Evolutionary conservation across 179 eudicot genomes (phyloP).

Genomic region (Silene noctiflora): DNA sequence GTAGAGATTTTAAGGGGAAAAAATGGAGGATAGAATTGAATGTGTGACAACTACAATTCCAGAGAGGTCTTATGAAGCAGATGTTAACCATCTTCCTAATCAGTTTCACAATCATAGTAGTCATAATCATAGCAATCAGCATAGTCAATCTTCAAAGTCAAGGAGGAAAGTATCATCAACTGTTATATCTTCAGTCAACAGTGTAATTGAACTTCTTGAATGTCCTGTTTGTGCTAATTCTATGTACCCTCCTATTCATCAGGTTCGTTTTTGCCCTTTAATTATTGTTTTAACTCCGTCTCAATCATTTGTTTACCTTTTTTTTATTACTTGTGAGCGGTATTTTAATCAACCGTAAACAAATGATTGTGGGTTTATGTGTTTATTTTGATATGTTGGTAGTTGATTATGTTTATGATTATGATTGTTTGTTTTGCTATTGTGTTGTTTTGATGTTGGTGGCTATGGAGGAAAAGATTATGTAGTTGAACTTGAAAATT

Average conservation of each 20-base stretch:
- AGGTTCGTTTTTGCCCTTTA: slow-evolving; percentile 21
- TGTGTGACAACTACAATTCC: slow-evolving; percentile 32
- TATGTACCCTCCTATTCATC: slow-evolving; percentile 46
- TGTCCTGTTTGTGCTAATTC: slow-evolving; percentile 43
- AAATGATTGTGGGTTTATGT: too few relatives aligned
- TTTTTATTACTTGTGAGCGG: too few relatives aligned
- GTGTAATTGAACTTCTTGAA: slow-evolving; percentile 40
- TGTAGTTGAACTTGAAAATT: neutral
- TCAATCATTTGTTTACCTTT: too few relatives aligned
- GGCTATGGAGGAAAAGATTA: too few relatives aligned
- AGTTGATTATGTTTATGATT: too few relatives aligned
- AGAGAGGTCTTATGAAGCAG: slow-evolving; percentile 38
- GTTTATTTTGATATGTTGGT: too few relatives aligned
- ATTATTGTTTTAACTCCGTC: too few relatives aligned
- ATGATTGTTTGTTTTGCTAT: neutral
- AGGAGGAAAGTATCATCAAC: slow-evolving; percentile 26
- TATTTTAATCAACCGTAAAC: too few relatives aligned
- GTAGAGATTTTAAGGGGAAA: neutral
- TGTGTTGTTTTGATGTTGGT: too few relatives aligned
- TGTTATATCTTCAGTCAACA: slow-evolving; percentile 30
- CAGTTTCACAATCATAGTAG: slow-evolving; percentile 13
- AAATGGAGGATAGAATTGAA: slow-evolving; percentile 43
- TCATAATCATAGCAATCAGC: slow-evolving; percentile 3
- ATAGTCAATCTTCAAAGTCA: slow-evolving; percentile 32
- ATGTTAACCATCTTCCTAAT: slow-evolving; percentile 29